phyloP scores from a whole-genome alignment of 345 rosid genomes.

The Barbarea vulgaris region DNA sequence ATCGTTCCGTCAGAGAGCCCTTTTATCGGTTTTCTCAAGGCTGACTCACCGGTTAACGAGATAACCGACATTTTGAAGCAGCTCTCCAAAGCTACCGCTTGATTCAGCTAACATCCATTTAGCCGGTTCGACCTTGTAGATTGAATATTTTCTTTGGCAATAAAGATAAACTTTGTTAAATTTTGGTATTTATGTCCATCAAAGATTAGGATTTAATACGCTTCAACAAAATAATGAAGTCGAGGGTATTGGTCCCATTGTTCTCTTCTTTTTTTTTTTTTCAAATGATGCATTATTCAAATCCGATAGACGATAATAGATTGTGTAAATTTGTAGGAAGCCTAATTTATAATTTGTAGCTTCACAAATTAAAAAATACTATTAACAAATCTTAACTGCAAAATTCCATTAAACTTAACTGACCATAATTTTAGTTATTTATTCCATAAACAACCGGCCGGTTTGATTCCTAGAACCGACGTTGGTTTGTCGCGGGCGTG shows the following conservation, averaged over 20 bases:
- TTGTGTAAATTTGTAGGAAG: background rate
- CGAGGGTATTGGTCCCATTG: background rate
- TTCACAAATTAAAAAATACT: background rate
- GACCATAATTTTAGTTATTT: background rate
- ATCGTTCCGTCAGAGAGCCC: constrained; percentile 73
- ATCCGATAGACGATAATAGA: background rate
- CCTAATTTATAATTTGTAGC: background rate
- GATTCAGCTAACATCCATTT: constrained; percentile 12
- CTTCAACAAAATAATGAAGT: constrained; percentile 2
- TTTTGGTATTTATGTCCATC: background rate
- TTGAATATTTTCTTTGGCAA: background rate
- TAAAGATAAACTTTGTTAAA: background rate
- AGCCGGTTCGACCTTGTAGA: constrained; percentile 24
- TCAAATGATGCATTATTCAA: background rate
- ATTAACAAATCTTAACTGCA: background rate
- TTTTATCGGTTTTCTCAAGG: constrained; percentile 49
- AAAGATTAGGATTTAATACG: background rate
- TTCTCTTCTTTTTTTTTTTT: background rate
- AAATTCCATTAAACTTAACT: background rate
- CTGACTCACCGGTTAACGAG: constrained; percentile 49
- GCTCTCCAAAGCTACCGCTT: constrained; percentile 50
- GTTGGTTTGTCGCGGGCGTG: background rate
- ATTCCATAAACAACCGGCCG: constrained; percentile 8
- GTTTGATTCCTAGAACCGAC: constrained; percentile 19
- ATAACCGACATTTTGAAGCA: constrained; percentile 60